Conservation (phyloP, 1,284 basidiomycete genomes). For the Cutaneotrichosporon spelunceum region DNA sequence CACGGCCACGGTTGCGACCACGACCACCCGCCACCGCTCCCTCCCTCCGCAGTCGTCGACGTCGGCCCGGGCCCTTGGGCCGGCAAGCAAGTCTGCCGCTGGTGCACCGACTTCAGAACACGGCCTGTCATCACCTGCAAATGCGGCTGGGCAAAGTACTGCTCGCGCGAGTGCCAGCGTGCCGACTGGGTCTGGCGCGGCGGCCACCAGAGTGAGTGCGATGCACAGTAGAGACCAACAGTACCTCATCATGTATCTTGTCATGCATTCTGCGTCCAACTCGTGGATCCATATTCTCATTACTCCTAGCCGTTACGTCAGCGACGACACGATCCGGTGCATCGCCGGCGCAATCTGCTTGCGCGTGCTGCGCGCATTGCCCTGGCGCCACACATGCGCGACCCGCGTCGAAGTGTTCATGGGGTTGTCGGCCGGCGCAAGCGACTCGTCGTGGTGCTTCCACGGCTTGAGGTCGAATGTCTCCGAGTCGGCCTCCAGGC, state of each 20-base stretch:
- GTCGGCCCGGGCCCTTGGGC: constrained; percentile 29
- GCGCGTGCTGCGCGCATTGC: constrained; percentile 67
- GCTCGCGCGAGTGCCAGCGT: constrained; percentile 44
- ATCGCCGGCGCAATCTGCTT: constrained; percentile 73
- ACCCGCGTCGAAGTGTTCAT: constrained; percentile 19
- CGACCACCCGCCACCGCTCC: background rate
- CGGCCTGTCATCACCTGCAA: constrained; percentile 27
- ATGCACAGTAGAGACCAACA: background rate
- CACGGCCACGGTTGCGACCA: background rate
- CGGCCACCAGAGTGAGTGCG: constrained; percentile 43
- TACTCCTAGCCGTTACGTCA: constrained; percentile 1
- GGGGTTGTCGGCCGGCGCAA: constrained; percentile 25
- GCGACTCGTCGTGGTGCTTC: constrained; percentile 28
- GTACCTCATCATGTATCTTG: too few species aligned
- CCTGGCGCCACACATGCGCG: constrained; percentile 68
- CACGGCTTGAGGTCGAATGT: constrained; percentile 58
- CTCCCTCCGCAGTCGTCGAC: background rate
- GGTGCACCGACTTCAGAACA: constrained; percentile 42
- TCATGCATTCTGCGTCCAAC: background rate
- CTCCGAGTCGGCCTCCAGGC: constrained; percentile 56
- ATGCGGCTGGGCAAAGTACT: constrained; percentile 48
- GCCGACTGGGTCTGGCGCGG: constrained; percentile 41
- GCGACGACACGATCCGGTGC: constrained; percentile 1
- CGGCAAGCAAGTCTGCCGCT: constrained; percentile 40
- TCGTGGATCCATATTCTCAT: background rate